Evolutionary conservation across 495 filamentous ascomycete genomes (phyloP).

Genomic region (Trichoderma asperelloides): DNA sequence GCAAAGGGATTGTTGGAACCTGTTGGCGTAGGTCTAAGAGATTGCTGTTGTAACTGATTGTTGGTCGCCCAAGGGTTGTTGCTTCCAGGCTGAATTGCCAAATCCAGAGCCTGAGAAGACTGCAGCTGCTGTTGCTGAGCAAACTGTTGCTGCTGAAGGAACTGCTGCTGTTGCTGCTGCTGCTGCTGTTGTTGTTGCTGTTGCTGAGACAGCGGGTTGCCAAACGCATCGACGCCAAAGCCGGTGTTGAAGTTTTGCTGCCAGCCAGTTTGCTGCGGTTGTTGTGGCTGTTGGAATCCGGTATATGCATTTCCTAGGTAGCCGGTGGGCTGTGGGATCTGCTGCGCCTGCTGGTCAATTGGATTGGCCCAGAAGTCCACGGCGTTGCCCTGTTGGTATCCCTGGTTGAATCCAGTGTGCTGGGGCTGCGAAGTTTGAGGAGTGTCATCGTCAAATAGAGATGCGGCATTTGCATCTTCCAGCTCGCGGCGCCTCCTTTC

Average conservation of each 20-base stretch:
- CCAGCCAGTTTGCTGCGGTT: constrained; percentile 56
- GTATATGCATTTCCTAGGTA: constrained; percentile 82
- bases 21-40: constrained; percentile 58
- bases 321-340: constrained; percentile 70
- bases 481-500: constrained; percentile 81
- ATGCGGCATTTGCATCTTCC: constrained; percentile 78
- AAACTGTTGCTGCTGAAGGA: constrained; percentile 39
- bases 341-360: constrained; percentile 55
- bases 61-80: constrained; percentile 74
- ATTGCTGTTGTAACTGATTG: constrained; percentile 34
- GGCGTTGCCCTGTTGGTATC: constrained; percentile 88
- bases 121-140: constrained; percentile 34
- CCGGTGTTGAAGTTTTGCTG: constrained; percentile 46
- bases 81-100: constrained; percentile 57
- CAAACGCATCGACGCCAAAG: constrained; percentile 37
- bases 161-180: constrained; percentile 28
- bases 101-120: constrained; percentile 42
- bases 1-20: constrained; percentile 98
- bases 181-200: constrained; percentile 40
- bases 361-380: constrained; percentile 98
- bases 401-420: constrained; percentile 84
- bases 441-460: constrained; percentile 80
- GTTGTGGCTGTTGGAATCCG: constrained; percentile 50
- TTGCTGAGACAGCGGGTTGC: constrained; percentile 60
- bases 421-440: constrained; percentile 55